phyloP scores from a whole-genome alignment of 768 basidiomycete species.

The Pleurotus salmoneostramineus region DNA sequence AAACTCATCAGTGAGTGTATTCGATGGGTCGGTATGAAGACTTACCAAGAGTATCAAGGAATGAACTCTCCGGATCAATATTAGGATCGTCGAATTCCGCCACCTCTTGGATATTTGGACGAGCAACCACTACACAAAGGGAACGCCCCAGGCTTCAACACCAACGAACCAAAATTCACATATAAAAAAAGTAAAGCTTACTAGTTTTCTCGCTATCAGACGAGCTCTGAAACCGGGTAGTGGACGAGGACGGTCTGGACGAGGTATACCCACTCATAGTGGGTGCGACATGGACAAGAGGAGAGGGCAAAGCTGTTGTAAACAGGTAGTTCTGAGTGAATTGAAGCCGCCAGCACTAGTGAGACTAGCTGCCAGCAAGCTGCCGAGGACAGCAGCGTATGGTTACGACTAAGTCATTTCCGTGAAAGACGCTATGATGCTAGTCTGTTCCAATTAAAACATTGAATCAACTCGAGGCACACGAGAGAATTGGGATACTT shows the following conservation, averaged over 20 bases:
- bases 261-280: constrained; percentile 1
- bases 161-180: no score
- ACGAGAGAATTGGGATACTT: no score
- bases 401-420: background rate
- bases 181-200: background rate
- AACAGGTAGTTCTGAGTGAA: background rate
- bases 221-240: background rate
- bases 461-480: no score
- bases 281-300: background rate
- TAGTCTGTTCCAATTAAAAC: no score
- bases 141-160: no score
- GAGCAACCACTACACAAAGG: constrained; percentile 15
- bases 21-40: constrained; percentile 28
- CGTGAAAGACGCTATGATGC: no score
- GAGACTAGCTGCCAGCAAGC: constrained; percentile 3
- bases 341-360: background rate
- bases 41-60: constrained; percentile 37
- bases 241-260: background rate
- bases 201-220: constrained; percentile 6
- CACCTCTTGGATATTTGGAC: constrained; percentile 7
- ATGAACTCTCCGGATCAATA: constrained; percentile 42
- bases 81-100: constrained; percentile 53
- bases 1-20: constrained; percentile 43
- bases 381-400: background rate
- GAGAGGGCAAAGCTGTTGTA: background rate